Base-by-base conservation (phyloP, 2,329 filamentous ascomycete species). In the Harringtonia lauricola region DNA sequence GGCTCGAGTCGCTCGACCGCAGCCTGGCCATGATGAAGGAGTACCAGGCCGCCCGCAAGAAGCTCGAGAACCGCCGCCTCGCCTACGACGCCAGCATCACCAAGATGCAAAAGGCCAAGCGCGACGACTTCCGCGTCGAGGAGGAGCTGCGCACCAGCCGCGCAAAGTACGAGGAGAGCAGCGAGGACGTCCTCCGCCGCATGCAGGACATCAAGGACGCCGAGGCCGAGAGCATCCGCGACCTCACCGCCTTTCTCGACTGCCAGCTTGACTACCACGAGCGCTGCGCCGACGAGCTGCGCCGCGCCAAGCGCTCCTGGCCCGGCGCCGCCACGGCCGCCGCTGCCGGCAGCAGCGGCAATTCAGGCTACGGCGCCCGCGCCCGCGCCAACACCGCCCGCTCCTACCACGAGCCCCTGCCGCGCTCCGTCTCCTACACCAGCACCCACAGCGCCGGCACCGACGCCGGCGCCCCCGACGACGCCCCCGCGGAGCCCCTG, bases 191-290 rank as follows among this genome's bases (percentile, higher is more conserved):
- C 43, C 75, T 82, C 54, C 79, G 90, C 47, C 77, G 90, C 44
- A 96, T 96, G 92, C 79, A 94, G 63, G 90, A 96, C 57, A 94
- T 96, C 65, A 90, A 92, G 66, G 89, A 95, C 55, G 77, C 86
- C 19, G 90, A 96, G 63, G 72, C 71, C 36, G 90, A 96, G 50
- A 87, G 81, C 56, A 76, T 95, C 35, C 71, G 75, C 39, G 87
- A 95, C 57, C 68, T 96, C 45, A 80, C 79, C 4, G 69, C 77
- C 17, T 94, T 96, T 60, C 67, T 96, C 41, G 89, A 96, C 49
- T 83, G 86, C 34, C 85, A 96, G 65, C 72, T 96, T 46, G 82
- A 84, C 50, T 95, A 92, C 64, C 85, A 95, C 59, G 90, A 96
- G 59, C 81, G 84, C 48, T 95, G 87, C 59, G 77, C 84, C 43